Evolutionary conservation across 2,329 filamentous ascomycete species (phyloP), one percentile per base, ranked within the genome.

Genomic region (Phaeophleospora eucalypticola): DNA sequence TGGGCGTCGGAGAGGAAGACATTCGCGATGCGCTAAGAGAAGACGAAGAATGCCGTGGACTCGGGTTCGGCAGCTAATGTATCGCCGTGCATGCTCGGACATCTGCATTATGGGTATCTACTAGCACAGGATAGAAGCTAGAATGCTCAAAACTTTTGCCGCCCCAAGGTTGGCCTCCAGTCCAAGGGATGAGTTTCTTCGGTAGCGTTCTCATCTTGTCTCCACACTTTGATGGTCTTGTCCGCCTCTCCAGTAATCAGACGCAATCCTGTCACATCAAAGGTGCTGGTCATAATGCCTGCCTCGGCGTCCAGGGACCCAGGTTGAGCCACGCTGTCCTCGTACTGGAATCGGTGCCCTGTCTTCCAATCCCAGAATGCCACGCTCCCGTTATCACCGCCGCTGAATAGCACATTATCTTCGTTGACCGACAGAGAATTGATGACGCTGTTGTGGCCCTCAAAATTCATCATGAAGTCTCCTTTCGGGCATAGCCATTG

Each of bases 301-400:
- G 89, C 84, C 70, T 98, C 93, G 4, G 93, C 93, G 61, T 97
- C 90, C 18, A 98, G 73, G 15, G 87, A 94, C 41, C 93, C 93
- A 0, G 93, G 93, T 67, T 98, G 93, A 0, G 93, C 93, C 6
- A 88, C 88, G 3, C 88, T 95, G 58, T 98, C 90, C 10, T 91
- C 78, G 7, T 82, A 80, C 70, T 98, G 93, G 73, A 93, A 98
- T 39, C 86, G 80, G 65, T 98, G 82, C 0, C 94, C 93, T 0
- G 89, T 87, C 72, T 97, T 97, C 93, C 93, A 98, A 67, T 98
- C 94, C 87, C 90, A 98, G 75, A 98, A 98, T 57, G 83, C 87
- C 76, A 97, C 93, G 29, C 87, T 94, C 34, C 94, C 93, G 60
- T 98, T 96, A 64, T 98, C 93, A 38, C 84, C 91, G 46, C 93